Base-by-base conservation (phyloP, 441 rosid genomes). In the Gossypium davidsonii region DNA sequence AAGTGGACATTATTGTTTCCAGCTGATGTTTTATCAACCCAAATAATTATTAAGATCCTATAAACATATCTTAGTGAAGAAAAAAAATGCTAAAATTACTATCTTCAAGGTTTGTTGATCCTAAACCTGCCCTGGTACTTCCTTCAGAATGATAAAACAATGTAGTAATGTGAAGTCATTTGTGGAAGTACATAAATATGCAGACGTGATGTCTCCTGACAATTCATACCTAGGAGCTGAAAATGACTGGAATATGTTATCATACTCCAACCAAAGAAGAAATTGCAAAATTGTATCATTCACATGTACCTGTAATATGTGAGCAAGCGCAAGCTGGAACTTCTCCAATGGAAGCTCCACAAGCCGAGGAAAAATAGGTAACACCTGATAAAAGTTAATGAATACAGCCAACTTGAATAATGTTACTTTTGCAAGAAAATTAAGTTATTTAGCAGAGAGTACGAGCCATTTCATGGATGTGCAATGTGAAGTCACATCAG, bases 291-390 rank as follows among this genome's bases (percentile, higher is more conserved):
- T 39, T 39, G 44, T 39, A 39, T 39, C 44, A 39, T 78, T 69
- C 70, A 69, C 42, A 74, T 18, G 56, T 84, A 94, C 99, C 99
- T 96, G 99, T 76, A 96, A 83, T 80, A 96, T 92, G 78, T 91
- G 93, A 73, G 98, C 99, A 77, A 96, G 93, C 11, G 98, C 99
- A 85, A 87, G 87, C 81, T 91, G 98, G 86, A 96, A 96, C 86
- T 94, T 96, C 34, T 96, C 98, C 53, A 87, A 81, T 15, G 96
- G 95, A 75, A 96, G 98, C 82, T 89, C 89, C 67, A 92, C 91
- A 78, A 92, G 92, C 63, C 87, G 91, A 56, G 98, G 98, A 63
- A 96, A 96, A 73, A 96, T 90, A 66, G 98, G 99, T 76, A 96
- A 83, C 65, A 96, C 98, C 99, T 96, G 89, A 70, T 48, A 79